Conservation (phyloP, 768 basidiomycete genomes). For the Mycena chlorophos region DNA sequence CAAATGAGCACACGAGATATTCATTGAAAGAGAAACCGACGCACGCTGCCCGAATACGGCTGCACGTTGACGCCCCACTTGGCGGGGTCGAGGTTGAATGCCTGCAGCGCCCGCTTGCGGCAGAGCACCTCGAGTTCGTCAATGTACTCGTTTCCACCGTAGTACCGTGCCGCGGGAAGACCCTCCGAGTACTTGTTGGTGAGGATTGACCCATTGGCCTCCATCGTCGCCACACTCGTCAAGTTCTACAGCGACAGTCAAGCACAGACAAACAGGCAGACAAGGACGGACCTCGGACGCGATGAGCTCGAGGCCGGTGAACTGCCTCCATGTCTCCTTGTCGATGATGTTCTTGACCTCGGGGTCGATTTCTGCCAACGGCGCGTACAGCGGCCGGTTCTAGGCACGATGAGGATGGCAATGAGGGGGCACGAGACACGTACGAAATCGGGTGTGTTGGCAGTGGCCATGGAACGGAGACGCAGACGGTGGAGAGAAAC, state of each 20-base stretch:
- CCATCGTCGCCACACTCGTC: conserved; percentile 93
- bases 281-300: conserved; percentile 81
- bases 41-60: conserved; percentile 90
- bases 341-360: conserved; percentile 97
- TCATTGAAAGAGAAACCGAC: conserved; percentile 30
- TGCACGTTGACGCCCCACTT: conserved; percentile 99
- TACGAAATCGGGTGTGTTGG: conserved; percentile 62
- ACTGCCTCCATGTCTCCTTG: conserved; percentile 98
- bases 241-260: conserved; percentile 64
- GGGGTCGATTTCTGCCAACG: conserved; percentile 89
- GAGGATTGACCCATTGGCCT: conserved; percentile 97
- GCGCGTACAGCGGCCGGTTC: conserved; percentile 91
- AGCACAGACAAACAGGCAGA: conserved; percentile 6
- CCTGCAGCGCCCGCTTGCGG: conserved; percentile 92
- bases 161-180: conserved; percentile 95
- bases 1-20: conserved; percentile 18
- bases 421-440: conserved; percentile 26
- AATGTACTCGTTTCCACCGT: conserved; percentile 96
- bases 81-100: conserved; percentile 90
- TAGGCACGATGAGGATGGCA: conserved; percentile 31
- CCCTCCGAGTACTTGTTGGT: conserved; percentile 99
- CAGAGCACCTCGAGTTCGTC: conserved; percentile 95
- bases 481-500: conserved; percentile 26
- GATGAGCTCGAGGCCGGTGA: conserved; percentile 95
- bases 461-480: conserved; percentile 58